Conservation (phyloP, 768 basidiomycete species). For the Suillus clintonianus region DNA sequence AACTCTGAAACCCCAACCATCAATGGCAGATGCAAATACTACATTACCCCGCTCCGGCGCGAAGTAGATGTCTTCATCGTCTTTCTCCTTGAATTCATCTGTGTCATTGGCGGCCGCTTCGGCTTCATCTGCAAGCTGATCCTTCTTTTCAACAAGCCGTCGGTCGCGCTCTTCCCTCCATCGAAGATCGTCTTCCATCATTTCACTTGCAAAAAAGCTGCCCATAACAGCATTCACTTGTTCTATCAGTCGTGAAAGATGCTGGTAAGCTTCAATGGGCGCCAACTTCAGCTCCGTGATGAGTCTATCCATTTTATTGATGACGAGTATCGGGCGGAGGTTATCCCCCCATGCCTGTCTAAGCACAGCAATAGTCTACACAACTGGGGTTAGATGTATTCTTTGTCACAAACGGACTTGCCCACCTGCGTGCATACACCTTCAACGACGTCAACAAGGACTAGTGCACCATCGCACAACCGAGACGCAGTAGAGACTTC, state of each 20-base stretch:
- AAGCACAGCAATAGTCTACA: slow-evolving; percentile 90
- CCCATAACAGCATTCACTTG: slow-evolving; percentile 99
- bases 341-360: slow-evolving; percentile 93
- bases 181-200: slow-evolving; percentile 94
- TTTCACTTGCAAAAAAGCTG: slow-evolving; percentile 88
- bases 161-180: slow-evolving; percentile 93
- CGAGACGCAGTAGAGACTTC: slow-evolving; percentile 95
- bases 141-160: slow-evolving; percentile 75
- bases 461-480: slow-evolving; percentile 92
- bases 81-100: slow-evolving; percentile 87
- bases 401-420: slow-evolving; percentile 4
- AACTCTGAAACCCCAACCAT: slow-evolving; percentile 97
- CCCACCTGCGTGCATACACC: slow-evolving; percentile 96
- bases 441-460: slow-evolving; percentile 95
- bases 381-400: neutral
- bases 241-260: slow-evolving; percentile 90
- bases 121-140: slow-evolving; percentile 63
- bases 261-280: slow-evolving; percentile 91
- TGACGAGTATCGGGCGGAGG: slow-evolving; percentile 87
- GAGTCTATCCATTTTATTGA: slow-evolving; percentile 95
- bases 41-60: slow-evolving; percentile 96
- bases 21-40: slow-evolving; percentile 92
- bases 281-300: slow-evolving; percentile 91
- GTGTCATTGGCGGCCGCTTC: slow-evolving; percentile 59
- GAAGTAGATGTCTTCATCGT: slow-evolving; percentile 98